Conservation (phyloP, 805 yeast species). For the Nakazawaea ernobii region DNA sequence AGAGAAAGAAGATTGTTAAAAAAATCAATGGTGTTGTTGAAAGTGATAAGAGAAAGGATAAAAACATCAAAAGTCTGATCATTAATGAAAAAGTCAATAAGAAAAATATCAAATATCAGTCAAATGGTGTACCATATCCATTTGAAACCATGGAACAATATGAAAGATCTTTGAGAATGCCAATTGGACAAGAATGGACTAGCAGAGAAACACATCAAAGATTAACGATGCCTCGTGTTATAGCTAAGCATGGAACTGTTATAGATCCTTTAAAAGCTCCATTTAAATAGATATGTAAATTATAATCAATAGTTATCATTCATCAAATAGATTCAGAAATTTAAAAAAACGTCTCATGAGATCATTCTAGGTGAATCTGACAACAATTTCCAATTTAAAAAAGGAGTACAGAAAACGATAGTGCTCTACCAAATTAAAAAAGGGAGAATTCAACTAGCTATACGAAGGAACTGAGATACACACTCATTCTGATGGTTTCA, state of each 20-base stretch:
- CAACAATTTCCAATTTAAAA: background rate
- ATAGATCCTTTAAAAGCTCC: slow-evolving; percentile 90
- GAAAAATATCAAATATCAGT: slow-evolving; percentile 78
- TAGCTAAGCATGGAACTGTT: slow-evolving; percentile 81
- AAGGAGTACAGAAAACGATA: too few relatives aligned
- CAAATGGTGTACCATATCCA: slow-evolving; percentile 91
- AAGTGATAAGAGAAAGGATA: slow-evolving; percentile 71
- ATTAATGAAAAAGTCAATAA: slow-evolving; percentile 85
- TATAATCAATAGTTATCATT: too few relatives aligned
- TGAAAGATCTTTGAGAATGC: slow-evolving; percentile 89
- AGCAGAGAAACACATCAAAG: slow-evolving; percentile 82
- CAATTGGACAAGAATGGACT: slow-evolving; percentile 97
- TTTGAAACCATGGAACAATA: slow-evolving; percentile 91
- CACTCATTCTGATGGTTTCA: too few relatives aligned
- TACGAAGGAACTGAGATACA: too few relatives aligned
- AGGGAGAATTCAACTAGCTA: too few relatives aligned
- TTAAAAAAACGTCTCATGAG: background rate
- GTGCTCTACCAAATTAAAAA: too few relatives aligned
- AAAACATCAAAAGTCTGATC: slow-evolving; percentile 71
- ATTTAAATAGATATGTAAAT: slow-evolving; percentile 40
- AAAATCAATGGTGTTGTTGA: slow-evolving; percentile 73
- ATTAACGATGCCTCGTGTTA: slow-evolving; percentile 81
- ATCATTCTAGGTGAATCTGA: background rate
- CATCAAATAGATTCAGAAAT: too few relatives aligned
- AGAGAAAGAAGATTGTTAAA: slow-evolving; percentile 59